Evolutionary conservation across 345 rosid species (phyloP).

Genomic region (Moricandia arvensis): DNA sequence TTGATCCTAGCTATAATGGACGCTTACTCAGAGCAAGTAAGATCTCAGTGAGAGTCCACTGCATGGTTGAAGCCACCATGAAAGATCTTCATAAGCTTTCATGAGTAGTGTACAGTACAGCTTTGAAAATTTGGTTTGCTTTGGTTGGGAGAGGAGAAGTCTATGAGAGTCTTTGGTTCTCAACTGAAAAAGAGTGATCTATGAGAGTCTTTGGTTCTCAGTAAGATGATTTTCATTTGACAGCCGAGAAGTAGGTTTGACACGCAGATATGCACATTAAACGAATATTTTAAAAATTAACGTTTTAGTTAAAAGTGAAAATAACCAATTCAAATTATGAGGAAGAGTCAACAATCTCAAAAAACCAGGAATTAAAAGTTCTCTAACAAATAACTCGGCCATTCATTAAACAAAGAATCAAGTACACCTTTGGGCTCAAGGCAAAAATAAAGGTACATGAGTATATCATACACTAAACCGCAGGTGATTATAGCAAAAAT

Average conservation of each 20-base stretch:
- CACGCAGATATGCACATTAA: background rate
- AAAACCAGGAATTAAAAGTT: background rate
- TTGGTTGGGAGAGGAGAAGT: background rate
- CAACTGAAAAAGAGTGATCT: background rate
- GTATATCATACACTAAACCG: slow-evolving; percentile 22
- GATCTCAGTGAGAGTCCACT: background rate
- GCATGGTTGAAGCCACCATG: background rate
- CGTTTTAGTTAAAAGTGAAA: background rate
- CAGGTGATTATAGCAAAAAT: background rate
- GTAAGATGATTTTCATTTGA: background rate
- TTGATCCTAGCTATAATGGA: background rate
- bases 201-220: background rate
- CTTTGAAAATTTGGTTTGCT: background rate
- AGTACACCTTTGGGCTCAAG: slow-evolving; percentile 6
- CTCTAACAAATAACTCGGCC: background rate
- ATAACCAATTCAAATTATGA: background rate
- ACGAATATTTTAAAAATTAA: background rate
- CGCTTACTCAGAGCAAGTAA: background rate
- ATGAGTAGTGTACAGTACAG: background rate
- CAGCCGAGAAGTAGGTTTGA: background rate
- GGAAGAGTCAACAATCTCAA: background rate
- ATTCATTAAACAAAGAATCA: background rate
- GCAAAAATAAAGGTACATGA: slow-evolving; percentile 6
- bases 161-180: background rate
- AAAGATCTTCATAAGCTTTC: background rate